A percentile compares a stretch with the other conserved stretches of the same genome.
These are phyloP conservation scores for Flagelloscypha sp. DNA, from an alignment of 768 basidiomycete species.

Conservation along the genomic window DNA sequence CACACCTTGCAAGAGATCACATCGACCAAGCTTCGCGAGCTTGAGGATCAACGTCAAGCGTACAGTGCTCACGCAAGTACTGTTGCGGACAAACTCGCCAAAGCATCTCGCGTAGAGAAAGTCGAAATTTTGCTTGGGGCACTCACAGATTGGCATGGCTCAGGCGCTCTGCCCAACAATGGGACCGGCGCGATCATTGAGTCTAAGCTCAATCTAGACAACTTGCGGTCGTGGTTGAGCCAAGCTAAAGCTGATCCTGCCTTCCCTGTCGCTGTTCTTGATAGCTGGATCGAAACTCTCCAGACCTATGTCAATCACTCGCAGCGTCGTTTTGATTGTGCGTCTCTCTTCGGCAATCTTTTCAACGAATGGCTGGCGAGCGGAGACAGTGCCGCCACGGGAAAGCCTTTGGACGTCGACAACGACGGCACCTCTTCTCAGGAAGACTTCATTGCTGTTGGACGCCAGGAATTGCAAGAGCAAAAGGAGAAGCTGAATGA, in stretches of 20 bases:
- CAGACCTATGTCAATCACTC: conserved; percentile 31
- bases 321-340: conserved; percentile 29
- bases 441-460: conserved; percentile 22
- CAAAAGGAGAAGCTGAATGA: conserved; percentile 31
- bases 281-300: conserved; percentile 29
- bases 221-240: conserved; percentile 28
- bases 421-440: conserved; percentile 5
- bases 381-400: conserved; percentile 28
- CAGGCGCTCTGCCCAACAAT: conserved; percentile 1
- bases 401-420: conserved; percentile 8
- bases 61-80: neutral
- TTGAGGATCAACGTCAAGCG: conserved; percentile 5
- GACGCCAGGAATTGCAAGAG: conserved; percentile 34
- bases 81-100: conserved; percentile 1
- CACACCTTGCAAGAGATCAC: conserved; percentile 9
- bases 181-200: too few relatives aligned
- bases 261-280: conserved; percentile 26
- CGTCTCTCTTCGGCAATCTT: conserved; percentile 32
- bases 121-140: conserved; percentile 2
- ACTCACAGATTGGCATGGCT: conserved; percentile 2
- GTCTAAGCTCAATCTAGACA: conserved; percentile 19
- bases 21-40: conserved; percentile 6
- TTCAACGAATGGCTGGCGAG: conserved; percentile 38
- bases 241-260: conserved; percentile 34
- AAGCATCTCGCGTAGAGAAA: too few relatives aligned